Evolutionary conservation across 2,329 filamentous ascomycete species (phyloP), one percentile per base, ranked within the genome.

Genomic region (Aureobasidium subglaciale): DNA sequence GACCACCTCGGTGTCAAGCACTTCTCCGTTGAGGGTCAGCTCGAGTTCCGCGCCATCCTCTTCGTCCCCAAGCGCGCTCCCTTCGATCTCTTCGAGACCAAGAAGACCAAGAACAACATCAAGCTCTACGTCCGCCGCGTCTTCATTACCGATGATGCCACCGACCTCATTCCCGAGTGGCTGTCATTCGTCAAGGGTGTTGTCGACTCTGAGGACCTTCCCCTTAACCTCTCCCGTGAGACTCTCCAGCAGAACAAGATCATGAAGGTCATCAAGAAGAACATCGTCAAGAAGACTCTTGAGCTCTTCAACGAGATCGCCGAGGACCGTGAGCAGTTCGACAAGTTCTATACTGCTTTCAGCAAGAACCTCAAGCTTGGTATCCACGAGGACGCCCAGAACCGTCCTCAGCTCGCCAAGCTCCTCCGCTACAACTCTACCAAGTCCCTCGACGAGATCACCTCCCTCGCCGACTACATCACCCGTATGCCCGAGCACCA

Each of bases 101-200:
- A 99, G 90, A 96, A 96, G 88, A 96, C 92, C 73, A 99, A 99
- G 90, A 99, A 97, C 88, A 99, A 99, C 88, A 97, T 99, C 85
- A 99, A 99, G 87, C 87, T 99, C 68, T 99, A 99, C 80, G 93
- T 99, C 71, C 92, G 93, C 75, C 93, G 93, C 75, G 93, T 99
- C 77, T 99, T 99, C 88, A 99, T 99, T 83, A 99, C 93, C 60
- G 93, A 99, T 67, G 93, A 99, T 75, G 93, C 93, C 68, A 97
- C 93, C 67, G 93, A 99, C 74, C 87, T 99, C 78, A 95, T 99
- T 64, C 93, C 93, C 59, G 93, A 99, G 83, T 99, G 93, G 93
- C 86, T 99, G 71, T 85, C 90, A 80, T 99, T 99, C 79, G 79
- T 99, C 85, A 99, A 99, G 88, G 93, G 93, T 87, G 93, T 99